A percentile compares a stretch with the other conserved stretches of the same genome.
Evolutionary conservation across 192 early-diverging fungal species (phyloP).

Genomic region (Chytriomyces sp.): DNA sequence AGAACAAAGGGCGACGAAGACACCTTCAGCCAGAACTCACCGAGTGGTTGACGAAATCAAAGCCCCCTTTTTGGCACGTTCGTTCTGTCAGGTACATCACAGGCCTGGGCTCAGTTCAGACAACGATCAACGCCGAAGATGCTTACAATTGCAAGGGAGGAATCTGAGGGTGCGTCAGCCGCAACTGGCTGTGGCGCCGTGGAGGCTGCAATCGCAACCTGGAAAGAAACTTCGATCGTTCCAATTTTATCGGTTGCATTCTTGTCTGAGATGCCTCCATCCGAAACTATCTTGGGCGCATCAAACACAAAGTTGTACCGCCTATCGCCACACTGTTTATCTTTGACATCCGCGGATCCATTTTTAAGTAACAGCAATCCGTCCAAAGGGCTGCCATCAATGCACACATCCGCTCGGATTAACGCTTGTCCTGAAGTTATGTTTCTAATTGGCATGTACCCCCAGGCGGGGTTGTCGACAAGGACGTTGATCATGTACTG

Average conservation of each 20-base stretch:
- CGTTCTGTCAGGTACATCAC: neutral
- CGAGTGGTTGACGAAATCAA: neutral
- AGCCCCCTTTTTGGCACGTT: conserved; percentile 2
- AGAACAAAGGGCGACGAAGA: neutral
- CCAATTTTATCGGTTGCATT: neutral
- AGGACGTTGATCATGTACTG: too few relatives aligned
- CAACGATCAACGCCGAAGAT: too few relatives aligned
- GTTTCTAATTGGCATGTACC: too few relatives aligned
- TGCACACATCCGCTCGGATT: neutral
- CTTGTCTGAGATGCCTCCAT: neutral
- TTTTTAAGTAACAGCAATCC: neutral
- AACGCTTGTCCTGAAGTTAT: neutral
- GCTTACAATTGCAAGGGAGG: too few relatives aligned
- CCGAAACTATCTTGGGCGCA: neutral
- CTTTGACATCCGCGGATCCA: neutral
- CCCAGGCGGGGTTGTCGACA: too few relatives aligned
- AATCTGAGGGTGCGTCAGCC: too few relatives aligned
- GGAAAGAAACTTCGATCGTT: neutral
- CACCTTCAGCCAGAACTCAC: neutral
- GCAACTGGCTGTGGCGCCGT: too few relatives aligned
- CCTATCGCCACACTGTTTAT: neutral
- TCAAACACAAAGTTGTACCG: neutral
- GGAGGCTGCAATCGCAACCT: neutral
- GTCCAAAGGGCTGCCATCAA: neutral
- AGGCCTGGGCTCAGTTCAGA: too few relatives aligned